Evolutionary conservation across 768 basidiomycete species (phyloP).

Genomic region (Boletus patriciae): DNA sequence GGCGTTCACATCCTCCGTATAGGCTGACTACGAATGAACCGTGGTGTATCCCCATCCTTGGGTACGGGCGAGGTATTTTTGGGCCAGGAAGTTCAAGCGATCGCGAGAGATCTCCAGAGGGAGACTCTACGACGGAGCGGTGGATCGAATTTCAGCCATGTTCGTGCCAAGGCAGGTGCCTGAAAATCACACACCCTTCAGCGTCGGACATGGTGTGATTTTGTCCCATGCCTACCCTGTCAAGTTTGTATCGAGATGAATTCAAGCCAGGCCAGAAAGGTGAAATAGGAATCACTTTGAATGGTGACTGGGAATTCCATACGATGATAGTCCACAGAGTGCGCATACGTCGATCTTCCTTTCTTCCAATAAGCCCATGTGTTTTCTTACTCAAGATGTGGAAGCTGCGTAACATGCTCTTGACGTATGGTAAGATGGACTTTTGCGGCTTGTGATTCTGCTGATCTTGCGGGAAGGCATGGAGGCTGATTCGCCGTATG

Average conservation of each 20-base stretch:
- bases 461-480: constrained; percentile 17
- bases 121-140: constrained; percentile 64
- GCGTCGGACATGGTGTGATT: constrained; percentile 67
- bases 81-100: constrained; percentile 71
- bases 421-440: constrained; percentile 56
- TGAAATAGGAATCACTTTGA: constrained; percentile 75
- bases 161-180: not conserved
- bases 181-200: constrained; percentile 29
- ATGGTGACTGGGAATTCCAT: constrained; percentile 76
- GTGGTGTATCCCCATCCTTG: constrained; percentile 67
- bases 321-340: constrained; percentile 69
- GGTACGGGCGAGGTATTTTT: constrained; percentile 71
- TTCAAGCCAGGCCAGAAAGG: constrained; percentile 65
- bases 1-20: constrained; percentile 18
- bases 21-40: constrained; percentile 80
- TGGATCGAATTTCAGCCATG: constrained; percentile 39
- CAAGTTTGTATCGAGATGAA: constrained; percentile 62
- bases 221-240: constrained; percentile 68
- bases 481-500: constrained; percentile 61
- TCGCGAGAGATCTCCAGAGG: constrained; percentile 56
- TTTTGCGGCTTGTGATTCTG: constrained; percentile 26
- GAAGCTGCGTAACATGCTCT: constrained; percentile 70
- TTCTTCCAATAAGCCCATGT: not conserved
- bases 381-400: constrained; percentile 45
- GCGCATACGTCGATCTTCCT: not conserved